A percentile compares a stretch with the other conserved stretches of the same genome.
These are phyloP conservation scores for Fraxinus pennsylvanica DNA, from an alignment of 257 asterid species.

Conservation along the genomic window DNA sequence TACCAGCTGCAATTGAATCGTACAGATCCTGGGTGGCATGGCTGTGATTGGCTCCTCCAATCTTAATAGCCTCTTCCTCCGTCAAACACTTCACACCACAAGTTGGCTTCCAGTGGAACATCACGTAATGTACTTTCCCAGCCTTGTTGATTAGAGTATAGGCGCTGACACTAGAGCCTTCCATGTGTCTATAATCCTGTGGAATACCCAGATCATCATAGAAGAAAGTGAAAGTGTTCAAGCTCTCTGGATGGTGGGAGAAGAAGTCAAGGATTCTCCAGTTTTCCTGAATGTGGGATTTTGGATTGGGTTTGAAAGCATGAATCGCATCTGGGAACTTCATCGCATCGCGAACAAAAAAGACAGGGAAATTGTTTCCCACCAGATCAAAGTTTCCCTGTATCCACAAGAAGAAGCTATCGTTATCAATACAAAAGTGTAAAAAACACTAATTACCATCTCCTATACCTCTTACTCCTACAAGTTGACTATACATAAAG, in stretches of 20 bases:
- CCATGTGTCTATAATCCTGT: slow-evolving; percentile 56
- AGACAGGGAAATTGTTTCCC: slow-evolving; percentile 95
- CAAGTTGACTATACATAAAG: no score
- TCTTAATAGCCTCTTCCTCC: slow-evolving; percentile 76
- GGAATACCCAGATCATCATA: slow-evolving; percentile 70
- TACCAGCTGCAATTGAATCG: slow-evolving; percentile 85
- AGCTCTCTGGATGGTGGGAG: slow-evolving; percentile 68
- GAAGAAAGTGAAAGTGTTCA: slow-evolving; percentile 76
- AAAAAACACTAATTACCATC: no score
- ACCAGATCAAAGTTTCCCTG: slow-evolving; percentile 96
- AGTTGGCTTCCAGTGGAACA: slow-evolving; percentile 98
- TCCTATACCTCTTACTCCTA: no score
- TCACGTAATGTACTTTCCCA: slow-evolving; percentile 86
- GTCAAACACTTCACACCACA: slow-evolving; percentile 83
- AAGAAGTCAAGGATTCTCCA: slow-evolving; percentile 63
- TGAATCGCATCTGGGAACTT: slow-evolving; percentile 88
- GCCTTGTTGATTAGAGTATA: slow-evolving; percentile 82
- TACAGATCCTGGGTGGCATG: slow-evolving; percentile 96
- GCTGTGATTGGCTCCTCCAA: slow-evolving; percentile 92
- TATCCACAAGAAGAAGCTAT: slow-evolving; percentile 13
- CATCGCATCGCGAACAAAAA: slow-evolving; percentile 88
- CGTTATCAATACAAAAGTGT: no score
- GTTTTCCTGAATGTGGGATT: slow-evolving; percentile 89
- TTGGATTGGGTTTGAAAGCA: slow-evolving; percentile 89
- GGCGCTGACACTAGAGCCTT: slow-evolving; percentile 89